A percentile compares a stretch with the other conserved stretches of the same genome.
Conservation (phyloP, 306 rosid genomes). For the Inga leiocalycina region DNA sequence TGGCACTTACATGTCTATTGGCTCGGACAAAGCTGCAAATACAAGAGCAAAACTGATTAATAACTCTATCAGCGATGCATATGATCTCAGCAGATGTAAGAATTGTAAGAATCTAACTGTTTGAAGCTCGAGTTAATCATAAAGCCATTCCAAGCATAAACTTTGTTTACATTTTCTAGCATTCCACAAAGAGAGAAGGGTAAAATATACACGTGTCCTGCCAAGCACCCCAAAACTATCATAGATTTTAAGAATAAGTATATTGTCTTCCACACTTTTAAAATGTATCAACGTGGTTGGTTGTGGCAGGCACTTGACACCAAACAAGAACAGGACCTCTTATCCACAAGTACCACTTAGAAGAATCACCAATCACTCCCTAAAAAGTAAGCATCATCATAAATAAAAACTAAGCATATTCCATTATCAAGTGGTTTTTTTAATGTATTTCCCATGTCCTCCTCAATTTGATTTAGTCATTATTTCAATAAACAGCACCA, state of each 20-base stretch:
- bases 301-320: neutral
- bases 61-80: constrained; percentile 16
- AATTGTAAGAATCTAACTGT: neutral
- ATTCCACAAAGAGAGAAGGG: neutral
- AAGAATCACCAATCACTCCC: neutral
- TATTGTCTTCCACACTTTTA: neutral
- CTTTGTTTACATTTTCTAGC: neutral
- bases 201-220: neutral
- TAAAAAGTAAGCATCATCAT: neutral
- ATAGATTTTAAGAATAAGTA: neutral
- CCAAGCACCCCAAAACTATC: neutral
- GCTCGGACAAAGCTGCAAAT: constrained; percentile 80
- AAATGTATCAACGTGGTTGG: neutral
- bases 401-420: neutral
- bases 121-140: neutral
- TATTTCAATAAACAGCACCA: neutral
- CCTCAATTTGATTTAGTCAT: neutral
- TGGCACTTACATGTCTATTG: constrained; percentile 83
- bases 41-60: constrained; percentile 2
- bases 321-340: neutral
- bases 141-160: neutral
- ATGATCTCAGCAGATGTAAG: constrained; percentile 3
- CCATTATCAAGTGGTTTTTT: neutral
- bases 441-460: neutral
- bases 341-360: neutral